Percentiles rank a stretch among this genome's conserved stretches.
Evolutionary conservation across 352 stramenopile species (phyloP).

Genomic region (Globisporangium nunn): DNA sequence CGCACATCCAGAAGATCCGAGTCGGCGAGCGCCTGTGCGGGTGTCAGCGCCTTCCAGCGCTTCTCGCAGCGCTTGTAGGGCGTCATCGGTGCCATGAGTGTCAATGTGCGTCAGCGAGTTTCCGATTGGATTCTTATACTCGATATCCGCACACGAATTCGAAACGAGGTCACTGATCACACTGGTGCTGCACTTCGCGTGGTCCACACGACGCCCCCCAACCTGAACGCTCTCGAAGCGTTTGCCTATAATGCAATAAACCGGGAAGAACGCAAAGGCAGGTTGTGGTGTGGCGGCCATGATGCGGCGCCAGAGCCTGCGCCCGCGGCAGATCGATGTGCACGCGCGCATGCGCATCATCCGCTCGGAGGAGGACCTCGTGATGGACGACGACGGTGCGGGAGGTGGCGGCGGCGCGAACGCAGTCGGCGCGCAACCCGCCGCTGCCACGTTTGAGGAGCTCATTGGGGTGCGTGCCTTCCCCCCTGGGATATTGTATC

Average conservation of each 20-base stretch:
- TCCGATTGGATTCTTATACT: background rate
- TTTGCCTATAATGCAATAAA: background rate
- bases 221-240: background rate
- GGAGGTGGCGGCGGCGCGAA: constrained; percentile 11
- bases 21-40: constrained; percentile 21
- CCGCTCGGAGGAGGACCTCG: constrained; percentile 72
- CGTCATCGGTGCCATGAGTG: background rate
- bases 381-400: constrained; percentile 48
- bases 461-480: constrained; percentile 46
- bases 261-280: too few species aligned
- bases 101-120: background rate
- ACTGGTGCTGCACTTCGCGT: background rate
- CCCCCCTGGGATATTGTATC: too few species aligned
- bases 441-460: constrained; percentile 60
- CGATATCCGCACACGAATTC: background rate
- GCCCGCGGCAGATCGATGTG: constrained; percentile 83
- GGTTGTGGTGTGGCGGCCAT: too few species aligned
- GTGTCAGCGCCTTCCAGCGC: constrained; percentile 48
- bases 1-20: constrained; percentile 34
- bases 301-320: constrained; percentile 80
- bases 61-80: constrained; percentile 73
- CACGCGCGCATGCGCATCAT: constrained; percentile 83
- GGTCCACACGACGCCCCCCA: background rate
- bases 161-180: too few species aligned
- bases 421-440: constrained; percentile 16